Percentiles rank a stretch among this genome's conserved stretches.
phyloP scores from a whole-genome alignment of 805 yeast species.

The Ogataea kodamae region DNA sequence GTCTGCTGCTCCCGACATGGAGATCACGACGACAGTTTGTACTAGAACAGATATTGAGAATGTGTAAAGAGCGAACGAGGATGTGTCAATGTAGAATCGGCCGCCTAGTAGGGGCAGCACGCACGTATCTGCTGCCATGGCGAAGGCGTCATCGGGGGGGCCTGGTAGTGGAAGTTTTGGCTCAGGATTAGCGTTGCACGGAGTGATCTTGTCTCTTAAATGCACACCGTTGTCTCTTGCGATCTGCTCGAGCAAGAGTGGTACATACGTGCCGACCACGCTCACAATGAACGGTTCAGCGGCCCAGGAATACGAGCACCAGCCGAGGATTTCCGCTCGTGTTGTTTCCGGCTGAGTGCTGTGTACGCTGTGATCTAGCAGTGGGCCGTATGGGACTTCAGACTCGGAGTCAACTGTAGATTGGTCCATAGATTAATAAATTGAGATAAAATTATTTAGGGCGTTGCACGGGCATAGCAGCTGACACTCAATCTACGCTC shows the following conservation, averaged over 20 bases:
- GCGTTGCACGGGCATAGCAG: too few relatives aligned
- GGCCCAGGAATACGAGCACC: slow-evolving; percentile 72
- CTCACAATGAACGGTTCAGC: slow-evolving; percentile 79
- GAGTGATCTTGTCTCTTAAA: slow-evolving; percentile 51
- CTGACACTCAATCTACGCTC: too few relatives aligned
- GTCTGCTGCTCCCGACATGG: slow-evolving; percentile 72
- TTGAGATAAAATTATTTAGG: too few relatives aligned
- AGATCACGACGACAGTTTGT: slow-evolving; percentile 68
- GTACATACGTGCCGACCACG: slow-evolving; percentile 76
- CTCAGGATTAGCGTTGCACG: slow-evolving; percentile 41
- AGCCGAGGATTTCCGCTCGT: slow-evolving; percentile 50
- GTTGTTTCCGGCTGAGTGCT: slow-evolving; percentile 32
- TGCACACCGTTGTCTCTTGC: slow-evolving; percentile 72
- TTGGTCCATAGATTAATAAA: too few relatives aligned
- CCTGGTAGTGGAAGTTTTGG: slow-evolving; percentile 35
- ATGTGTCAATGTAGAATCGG: slow-evolving; percentile 54
- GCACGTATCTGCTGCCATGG: slow-evolving; percentile 23
- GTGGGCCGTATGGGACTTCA: too few relatives aligned
- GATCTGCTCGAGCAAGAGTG: slow-evolving; percentile 63
- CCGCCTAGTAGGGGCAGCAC: slow-evolving; percentile 33
- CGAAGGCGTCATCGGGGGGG: slow-evolving; percentile 9
- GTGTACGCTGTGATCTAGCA: not conserved
- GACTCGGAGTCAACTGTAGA: too few relatives aligned
- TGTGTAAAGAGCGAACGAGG: slow-evolving; percentile 71
- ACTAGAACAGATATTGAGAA: slow-evolving; percentile 67